Evolutionary conservation across 2,329 filamentous ascomycete species (phyloP).

Genomic region (Exophiala xenobiotica): DNA sequence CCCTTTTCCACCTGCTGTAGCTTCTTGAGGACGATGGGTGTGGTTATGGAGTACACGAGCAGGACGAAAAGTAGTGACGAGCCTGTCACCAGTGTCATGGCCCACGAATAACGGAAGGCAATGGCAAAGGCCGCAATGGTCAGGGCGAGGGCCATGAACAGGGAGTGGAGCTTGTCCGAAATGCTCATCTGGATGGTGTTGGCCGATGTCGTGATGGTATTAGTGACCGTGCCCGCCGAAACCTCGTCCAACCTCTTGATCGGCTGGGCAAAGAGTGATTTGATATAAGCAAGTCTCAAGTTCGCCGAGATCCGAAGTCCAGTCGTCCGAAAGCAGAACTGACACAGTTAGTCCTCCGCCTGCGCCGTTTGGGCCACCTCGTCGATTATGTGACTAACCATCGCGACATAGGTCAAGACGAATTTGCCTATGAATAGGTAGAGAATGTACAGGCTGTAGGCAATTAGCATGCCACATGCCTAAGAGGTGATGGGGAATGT

Average conservation of each 20-base stretch:
- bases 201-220: conserved; percentile 53
- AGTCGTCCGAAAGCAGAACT: conserved; percentile 51
- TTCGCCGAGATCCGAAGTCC: conserved; percentile 53
- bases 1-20: conserved; percentile 33
- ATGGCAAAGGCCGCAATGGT: conserved; percentile 50
- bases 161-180: conserved; percentile 51
- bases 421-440: conserved; percentile 60
- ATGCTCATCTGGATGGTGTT: conserved; percentile 56
- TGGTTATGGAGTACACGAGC: conserved; percentile 31
- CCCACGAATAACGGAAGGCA: conserved; percentile 54
- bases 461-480: neutral
- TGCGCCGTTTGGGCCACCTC: too few species aligned
- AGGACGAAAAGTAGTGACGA: conserved; percentile 47
- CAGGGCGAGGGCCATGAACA: conserved; percentile 45
- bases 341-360: conserved; percentile 9
- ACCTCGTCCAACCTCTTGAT: conserved; percentile 52
- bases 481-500: neutral
- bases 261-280: conserved; percentile 50
- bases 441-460: conserved; percentile 47
- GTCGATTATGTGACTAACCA: conserved; percentile 40
- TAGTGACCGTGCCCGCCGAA: conserved; percentile 51
- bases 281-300: conserved; percentile 51
- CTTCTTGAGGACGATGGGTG: conserved; percentile 34
- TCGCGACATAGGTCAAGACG: conserved; percentile 54
- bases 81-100: conserved; percentile 53